Evolutionary conservation across 192 early-diverging fungal species (phyloP).

Genomic region (Coemansia sp.): DNA sequence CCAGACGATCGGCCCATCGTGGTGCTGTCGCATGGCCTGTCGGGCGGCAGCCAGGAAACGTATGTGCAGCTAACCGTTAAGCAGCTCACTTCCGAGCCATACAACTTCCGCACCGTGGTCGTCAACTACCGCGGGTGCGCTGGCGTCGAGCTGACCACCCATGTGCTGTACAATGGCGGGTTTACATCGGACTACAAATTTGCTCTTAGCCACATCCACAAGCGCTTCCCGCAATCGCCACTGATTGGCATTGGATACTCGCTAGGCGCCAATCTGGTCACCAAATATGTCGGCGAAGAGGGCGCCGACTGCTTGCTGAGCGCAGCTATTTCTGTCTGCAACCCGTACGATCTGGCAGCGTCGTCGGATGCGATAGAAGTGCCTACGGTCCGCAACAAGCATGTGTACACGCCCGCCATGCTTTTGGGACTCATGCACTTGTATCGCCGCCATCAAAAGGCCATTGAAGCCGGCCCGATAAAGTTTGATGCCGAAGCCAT

Average conservation of each 20-base stretch:
- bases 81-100: constrained; percentile 56
- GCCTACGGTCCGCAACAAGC: constrained; percentile 55
- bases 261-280: constrained; percentile 88
- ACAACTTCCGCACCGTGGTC: constrained; percentile 74
- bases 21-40: constrained; percentile 85
- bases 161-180: constrained; percentile 78
- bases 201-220: constrained; percentile 32
- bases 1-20: constrained; percentile 69
- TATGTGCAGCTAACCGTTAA: constrained; percentile 79
- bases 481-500: constrained; percentile 57
- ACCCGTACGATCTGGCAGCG: constrained; percentile 79
- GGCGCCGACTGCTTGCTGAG: constrained; percentile 70
- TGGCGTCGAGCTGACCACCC: constrained; percentile 70
- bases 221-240: constrained; percentile 62
- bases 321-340: constrained; percentile 76
- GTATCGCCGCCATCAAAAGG: constrained; percentile 50
- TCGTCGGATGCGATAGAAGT: constrained; percentile 51
- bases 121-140: constrained; percentile 91
- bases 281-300: constrained; percentile 87
- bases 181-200: constrained; percentile 72
- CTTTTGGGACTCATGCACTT: constrained; percentile 55
- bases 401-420: constrained; percentile 62
- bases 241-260: constrained; percentile 85
- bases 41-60: constrained; percentile 86
- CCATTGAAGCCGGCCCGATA: constrained; percentile 47